phyloP scores from a whole-genome alignment of 2,329 filamentous ascomycete genomes.

The Graphium sp. region DNA sequence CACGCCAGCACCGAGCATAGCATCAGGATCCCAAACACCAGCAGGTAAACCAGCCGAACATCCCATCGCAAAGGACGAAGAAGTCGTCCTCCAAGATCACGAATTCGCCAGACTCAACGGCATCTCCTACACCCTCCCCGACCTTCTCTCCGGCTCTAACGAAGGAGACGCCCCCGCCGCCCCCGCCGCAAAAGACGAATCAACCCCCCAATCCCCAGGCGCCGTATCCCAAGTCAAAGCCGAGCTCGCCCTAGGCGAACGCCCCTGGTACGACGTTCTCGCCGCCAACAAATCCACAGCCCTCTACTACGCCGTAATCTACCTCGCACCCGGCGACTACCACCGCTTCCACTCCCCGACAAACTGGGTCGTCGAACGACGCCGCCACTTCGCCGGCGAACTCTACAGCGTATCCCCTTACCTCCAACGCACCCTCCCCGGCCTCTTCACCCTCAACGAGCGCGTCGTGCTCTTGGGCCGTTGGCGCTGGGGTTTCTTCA shows the following conservation, averaged over 20 bases:
- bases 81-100: conserved; percentile 63
- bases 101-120: conserved; percentile 92
- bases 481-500: conserved; percentile 97
- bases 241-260: conserved; percentile 59
- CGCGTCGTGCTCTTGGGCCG: conserved; percentile 82
- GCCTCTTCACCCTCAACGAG: conserved; percentile 93
- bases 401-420: conserved; percentile 92
- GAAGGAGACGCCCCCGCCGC: conserved; percentile 23
- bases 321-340: conserved; percentile 93
- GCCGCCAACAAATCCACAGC: conserved; percentile 46
- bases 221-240: conserved; percentile 72
- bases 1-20: conserved; percentile 36
- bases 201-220: conserved; percentile 40
- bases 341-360: conserved; percentile 95
- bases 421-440: conserved; percentile 78
- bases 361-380: conserved; percentile 84
- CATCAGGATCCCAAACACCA: conserved; percentile 13
- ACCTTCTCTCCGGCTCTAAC: conserved; percentile 79
- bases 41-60: too few relatives aligned
- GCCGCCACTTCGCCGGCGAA: conserved; percentile 95
- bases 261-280: conserved; percentile 54
- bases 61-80: conserved; percentile 29
- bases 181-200: conserved; percentile 53
- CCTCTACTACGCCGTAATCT: conserved; percentile 88
- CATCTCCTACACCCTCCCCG: conserved; percentile 84